A percentile compares a stretch with the other conserved stretches of the same genome.
Evolutionary conservation across 768 basidiomycete species (phyloP).

Genomic region (Lactarius indigo): DNA sequence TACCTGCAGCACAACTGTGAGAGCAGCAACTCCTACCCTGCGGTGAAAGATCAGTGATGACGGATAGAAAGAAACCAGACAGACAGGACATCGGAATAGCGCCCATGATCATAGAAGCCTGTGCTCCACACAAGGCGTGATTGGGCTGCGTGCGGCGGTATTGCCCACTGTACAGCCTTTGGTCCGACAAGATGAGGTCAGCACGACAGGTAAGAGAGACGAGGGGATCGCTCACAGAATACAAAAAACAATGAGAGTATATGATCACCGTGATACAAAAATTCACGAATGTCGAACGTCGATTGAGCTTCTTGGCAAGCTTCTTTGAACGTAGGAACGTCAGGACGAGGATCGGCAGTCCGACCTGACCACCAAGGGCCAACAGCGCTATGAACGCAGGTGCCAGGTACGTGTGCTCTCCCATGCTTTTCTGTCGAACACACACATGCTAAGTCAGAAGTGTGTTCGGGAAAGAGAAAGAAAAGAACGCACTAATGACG

Average conservation of each 20-base stretch:
- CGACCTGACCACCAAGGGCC: conserved; percentile 50
- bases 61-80: conserved; percentile 3
- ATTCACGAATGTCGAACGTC: conserved; percentile 53
- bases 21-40: conserved; percentile 42
- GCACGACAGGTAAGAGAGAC: neutral
- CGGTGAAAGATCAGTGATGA: conserved; percentile 8
- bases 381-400: conserved; percentile 46
- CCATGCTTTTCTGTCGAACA: neutral
- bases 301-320: conserved; percentile 40
- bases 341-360: conserved; percentile 46
- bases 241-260: conserved; percentile 49
- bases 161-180: conserved; percentile 37
- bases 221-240: conserved; percentile 41
- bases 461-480: too few relatives aligned
- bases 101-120: conserved; percentile 52
- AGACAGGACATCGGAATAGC: conserved; percentile 50
- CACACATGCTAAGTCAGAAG: neutral
- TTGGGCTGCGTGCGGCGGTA: conserved; percentile 30
- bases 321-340: conserved; percentile 44
- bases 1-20: conserved; percentile 42
- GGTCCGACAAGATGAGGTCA: neutral
- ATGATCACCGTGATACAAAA: conserved; percentile 56
- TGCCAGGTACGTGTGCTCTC: conserved; percentile 29
- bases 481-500: neutral
- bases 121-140: conserved; percentile 42